Evolutionary conservation across 2,329 filamentous ascomycete genomes (phyloP), one percentile per base, ranked within the genome.

Genomic region (Scopulariopsis brevicaulis): DNA sequence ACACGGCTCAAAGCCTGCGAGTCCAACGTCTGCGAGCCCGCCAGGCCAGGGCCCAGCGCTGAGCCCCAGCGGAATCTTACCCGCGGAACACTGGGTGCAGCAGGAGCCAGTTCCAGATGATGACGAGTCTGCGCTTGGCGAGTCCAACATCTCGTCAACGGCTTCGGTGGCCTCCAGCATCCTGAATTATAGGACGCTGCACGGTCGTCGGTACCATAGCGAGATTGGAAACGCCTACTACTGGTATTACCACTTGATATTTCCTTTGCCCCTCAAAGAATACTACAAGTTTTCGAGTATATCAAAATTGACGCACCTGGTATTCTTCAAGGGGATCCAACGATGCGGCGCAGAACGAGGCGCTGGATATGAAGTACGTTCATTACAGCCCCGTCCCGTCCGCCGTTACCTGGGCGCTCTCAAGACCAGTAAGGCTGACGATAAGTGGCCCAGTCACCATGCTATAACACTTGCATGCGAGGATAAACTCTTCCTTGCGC

Each of bases 141-240:
- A 24, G 22, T 51, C 48, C 5, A 1, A 22, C 52, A 22, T 63
- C 12, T 66, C 63, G 22, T 70, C 67, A 1, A 70, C 68, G 1
- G 63, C 64, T 1, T 71, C 69, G 15, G 61, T 71, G 2, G 63
- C 65, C 2, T 66, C 66, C 4, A 70, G 67, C 59, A 66, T 70
- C 54, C 63, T 65, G 14, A 59, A 66, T 37, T 69, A 67, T 43
- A 64, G 66, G 48, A 61, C 56, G n/a, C 59, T 69, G 18, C 61
- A 70, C 7, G 63, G 65, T 22, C 62, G 65, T 5, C 60, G 61
- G 1, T 69, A 63, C 50, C 64, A 68, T 22, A 58, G 58, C 0
- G 32, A 62, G 4, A 63, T 58, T 32, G 57, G 62, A 28, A 64
- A 66, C 1, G 65, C 63, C 1, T 63, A 64, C n/a, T 69, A 67